Evolutionary conservation across 345 rosid species (phyloP).

Genomic region (Trapa incisa): DNA sequence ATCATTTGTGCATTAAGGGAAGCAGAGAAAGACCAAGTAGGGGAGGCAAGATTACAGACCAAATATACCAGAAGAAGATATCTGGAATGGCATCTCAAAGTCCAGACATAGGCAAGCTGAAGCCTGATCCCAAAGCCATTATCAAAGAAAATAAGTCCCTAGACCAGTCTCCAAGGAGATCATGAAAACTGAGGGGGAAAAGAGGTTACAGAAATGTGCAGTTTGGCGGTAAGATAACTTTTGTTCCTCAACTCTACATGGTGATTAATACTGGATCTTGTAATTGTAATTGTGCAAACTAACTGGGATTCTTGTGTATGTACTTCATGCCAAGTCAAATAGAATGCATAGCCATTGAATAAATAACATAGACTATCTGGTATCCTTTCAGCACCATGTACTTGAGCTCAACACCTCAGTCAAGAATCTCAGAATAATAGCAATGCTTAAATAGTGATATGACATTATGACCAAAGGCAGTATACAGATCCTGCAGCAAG

Average conservation of each 20-base stretch:
- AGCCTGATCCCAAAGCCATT: conserved; percentile 49
- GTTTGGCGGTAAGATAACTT: too few species aligned
- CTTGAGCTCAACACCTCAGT: background rate
- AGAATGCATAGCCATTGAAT: too few species aligned
- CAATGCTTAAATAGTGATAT: background rate
- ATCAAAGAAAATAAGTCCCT: conserved; percentile 45
- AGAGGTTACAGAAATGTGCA: too few species aligned
- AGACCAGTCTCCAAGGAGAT: conserved; percentile 11
- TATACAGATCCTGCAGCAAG: background rate
- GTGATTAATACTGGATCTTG: too few species aligned
- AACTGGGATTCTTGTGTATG: too few species aligned
- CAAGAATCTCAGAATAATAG: too few species aligned
- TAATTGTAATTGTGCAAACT: too few species aligned
- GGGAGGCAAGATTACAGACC: conserved; percentile 64
- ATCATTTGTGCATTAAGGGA: conserved; percentile 33
- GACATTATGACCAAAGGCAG: background rate
- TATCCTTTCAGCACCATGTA: background rate
- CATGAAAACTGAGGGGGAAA: background rate
- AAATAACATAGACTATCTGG: too few species aligned
- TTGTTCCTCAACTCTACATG: too few species aligned
- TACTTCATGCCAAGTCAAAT: too few species aligned
- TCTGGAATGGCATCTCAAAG: conserved; percentile 40
- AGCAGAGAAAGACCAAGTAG: conserved; percentile 49
- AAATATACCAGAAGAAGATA: conserved; percentile 61
- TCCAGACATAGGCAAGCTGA: conserved; percentile 38